Evolutionary conservation across 208 protist species (phyloP).

Genomic region (Trypanosoma avium): DNA sequence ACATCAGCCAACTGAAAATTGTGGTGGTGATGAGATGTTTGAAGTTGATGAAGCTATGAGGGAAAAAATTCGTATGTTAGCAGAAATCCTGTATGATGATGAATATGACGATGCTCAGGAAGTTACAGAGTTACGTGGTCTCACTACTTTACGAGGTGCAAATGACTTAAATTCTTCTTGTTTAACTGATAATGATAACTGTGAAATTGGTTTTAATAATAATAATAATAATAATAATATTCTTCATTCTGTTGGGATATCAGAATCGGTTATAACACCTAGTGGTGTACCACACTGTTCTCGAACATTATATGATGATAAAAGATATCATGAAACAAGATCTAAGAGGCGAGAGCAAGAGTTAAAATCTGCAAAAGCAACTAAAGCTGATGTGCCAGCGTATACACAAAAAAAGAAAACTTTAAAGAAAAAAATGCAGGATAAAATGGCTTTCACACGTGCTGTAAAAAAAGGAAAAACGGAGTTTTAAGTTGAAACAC

Average conservation of each 20-base stretch:
- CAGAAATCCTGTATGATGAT: constrained; percentile 89
- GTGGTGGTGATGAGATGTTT: constrained; percentile 44
- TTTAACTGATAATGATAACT: constrained; percentile 1
- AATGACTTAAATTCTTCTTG: constrained; percentile 7
- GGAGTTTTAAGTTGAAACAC: neutral
- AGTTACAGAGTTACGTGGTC: constrained; percentile 10
- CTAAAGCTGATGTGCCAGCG: constrained; percentile 26
- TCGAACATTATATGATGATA: constrained; percentile 74
- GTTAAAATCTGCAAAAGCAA: constrained; percentile 47
- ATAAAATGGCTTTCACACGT: constrained; percentile 34
- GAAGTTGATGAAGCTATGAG: constrained; percentile 75
- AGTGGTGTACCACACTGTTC: constrained; percentile 14
- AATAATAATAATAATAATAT: constrained; percentile 15
- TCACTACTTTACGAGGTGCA: constrained; percentile 11
- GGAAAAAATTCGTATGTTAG: constrained; percentile 82
- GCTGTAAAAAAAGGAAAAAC: constrained; percentile 41
- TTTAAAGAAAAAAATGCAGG: constrained; percentile 26
- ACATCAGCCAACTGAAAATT: constrained; percentile 20
- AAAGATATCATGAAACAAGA: constrained; percentile 60
- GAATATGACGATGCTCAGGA: constrained; percentile 78
- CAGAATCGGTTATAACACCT: neutral
- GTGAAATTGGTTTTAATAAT: constrained; percentile 6
- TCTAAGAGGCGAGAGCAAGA: constrained; percentile 42
- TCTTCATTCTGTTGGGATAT: too few relatives aligned
- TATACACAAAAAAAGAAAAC: constrained; percentile 83